Evolutionary conservation across 2,329 filamentous ascomycete species (phyloP), one percentile per base, ranked within the genome.

Genomic region (Penicillium sp.): DNA sequence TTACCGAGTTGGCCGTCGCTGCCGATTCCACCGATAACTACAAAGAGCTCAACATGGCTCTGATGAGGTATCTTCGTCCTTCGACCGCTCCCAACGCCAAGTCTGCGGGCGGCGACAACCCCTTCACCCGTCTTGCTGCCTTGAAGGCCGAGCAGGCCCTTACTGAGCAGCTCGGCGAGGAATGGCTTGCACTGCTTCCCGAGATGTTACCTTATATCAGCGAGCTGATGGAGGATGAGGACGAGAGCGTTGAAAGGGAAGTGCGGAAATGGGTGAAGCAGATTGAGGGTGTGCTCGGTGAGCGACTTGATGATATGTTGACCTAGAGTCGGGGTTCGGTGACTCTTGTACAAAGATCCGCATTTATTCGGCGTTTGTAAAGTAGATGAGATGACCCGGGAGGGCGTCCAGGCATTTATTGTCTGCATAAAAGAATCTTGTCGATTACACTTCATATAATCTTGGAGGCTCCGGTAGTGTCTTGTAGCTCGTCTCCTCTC

Each of bases 171-270:
- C 78, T 98, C 28, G 93, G 93, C 60, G 93, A 98, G 75, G 95
- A 99, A 73, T 99, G 95, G 95, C 79, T 99, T 60, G 86, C 88
- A 1, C 85, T 96, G 80, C 76, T 98, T 72, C 92, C 94, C 0
- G 95, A 99, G 83, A 98, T 97, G 90, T 79, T 99, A 74, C 94
- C 96, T 20, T 91, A 94, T 65, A 96, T 99, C 69, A 96, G 91
- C 71, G 95, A 99, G 80, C 76, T 96, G 71, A 90, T 96, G 79
- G 95, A 99, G 73, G 95, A 99, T 74, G 95, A 98, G 67, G 93
- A 98, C 72, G 95, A 98, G 79, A 83, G 84, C 31, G 94, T 99
- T 25, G 95, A 99, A 80, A 83, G 87, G 71, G 93, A 96, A 81
- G 94, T 92, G 39, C 86, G 93, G 73, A 83, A 87, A 70, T 97